Conservation (phyloP, 2,329 filamentous ascomycete species). For the Eurotiales sp. region DNA sequence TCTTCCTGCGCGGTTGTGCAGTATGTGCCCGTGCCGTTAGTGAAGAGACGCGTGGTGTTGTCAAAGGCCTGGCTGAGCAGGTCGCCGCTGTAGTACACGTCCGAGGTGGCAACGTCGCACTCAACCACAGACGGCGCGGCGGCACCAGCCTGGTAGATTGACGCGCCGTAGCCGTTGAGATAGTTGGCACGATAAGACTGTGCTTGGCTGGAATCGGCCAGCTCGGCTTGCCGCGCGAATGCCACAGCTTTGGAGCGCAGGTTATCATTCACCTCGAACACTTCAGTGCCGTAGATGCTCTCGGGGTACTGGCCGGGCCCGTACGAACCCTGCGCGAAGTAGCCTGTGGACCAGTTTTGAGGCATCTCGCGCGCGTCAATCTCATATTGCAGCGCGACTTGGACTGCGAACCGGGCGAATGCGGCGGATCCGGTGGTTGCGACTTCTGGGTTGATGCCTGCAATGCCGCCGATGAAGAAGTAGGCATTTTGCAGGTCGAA, state of each 20-base stretch:
- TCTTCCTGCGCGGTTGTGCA: conserved; percentile 72
- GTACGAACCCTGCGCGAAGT: conserved; percentile 61
- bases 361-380: conserved; percentile 68
- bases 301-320: conserved; percentile 55
- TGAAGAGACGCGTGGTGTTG: conserved; percentile 60
- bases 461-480: conserved; percentile 69
- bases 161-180: conserved; percentile 19
- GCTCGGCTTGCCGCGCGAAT: conserved; percentile 50
- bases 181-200: conserved; percentile 56
- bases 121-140: conserved; percentile 54
- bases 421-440: conserved; percentile 65
- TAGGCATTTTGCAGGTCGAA: conserved; percentile 68
- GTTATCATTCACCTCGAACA: conserved; percentile 62
- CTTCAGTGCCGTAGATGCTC: conserved; percentile 64
- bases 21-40: conserved; percentile 64
- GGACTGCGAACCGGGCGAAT: conserved; percentile 66
- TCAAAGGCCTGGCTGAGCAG: conserved; percentile 62
- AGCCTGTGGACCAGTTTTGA: conserved; percentile 62
- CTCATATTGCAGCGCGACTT: conserved; percentile 73
- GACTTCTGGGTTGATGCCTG: conserved; percentile 66
- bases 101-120: conserved; percentile 66
- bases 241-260: conserved; percentile 53
- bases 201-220: conserved; percentile 51
- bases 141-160: conserved; percentile 41
- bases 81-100: conserved; percentile 66